These are phyloP conservation scores for Diutina mesorugosa DNA, from an alignment of 1,139 yeast genomes.

Conservation along the genomic window DNA sequence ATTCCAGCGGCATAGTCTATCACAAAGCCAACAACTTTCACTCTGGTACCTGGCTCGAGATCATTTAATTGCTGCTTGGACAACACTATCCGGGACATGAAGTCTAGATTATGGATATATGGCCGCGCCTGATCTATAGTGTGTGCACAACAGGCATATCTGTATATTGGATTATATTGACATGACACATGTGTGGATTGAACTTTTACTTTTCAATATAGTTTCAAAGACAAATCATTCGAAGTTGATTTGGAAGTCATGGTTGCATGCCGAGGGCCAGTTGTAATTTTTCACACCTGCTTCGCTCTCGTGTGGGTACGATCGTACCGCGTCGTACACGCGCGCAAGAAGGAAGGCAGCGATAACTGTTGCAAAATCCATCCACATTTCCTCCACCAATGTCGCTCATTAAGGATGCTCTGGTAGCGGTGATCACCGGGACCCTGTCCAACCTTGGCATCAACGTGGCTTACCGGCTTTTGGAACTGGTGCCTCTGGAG, in stretches of 20 bases:
- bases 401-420: conserved; percentile 1
- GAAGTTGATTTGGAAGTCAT: too few relatives aligned
- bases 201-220: too few relatives aligned
- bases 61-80: background rate
- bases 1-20: background rate
- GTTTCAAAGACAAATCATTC: too few relatives aligned
- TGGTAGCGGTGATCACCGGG: conserved; percentile 32
- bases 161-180: too few relatives aligned
- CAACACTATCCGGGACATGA: background rate
- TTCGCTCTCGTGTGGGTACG: background rate
- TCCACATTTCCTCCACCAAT: background rate
- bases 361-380: background rate
- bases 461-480: conserved; percentile 68
- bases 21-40: background rate
- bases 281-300: too few relatives aligned
- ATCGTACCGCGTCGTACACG: background rate
- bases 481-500: conserved; percentile 41
- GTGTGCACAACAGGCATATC: background rate
- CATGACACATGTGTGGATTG: too few relatives aligned
- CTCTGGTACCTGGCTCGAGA: background rate
- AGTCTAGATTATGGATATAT: background rate
- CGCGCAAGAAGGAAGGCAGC: background rate
- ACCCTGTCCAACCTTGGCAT: conserved; percentile 67
- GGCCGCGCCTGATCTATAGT: background rate
- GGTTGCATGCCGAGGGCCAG: too few relatives aligned